A percentile compares a stretch with the other conserved stretches of the same genome.
These are phyloP conservation scores for Datura wrightii DNA, from an alignment of 257 asterid genomes.

Conservation along the genomic window DNA sequence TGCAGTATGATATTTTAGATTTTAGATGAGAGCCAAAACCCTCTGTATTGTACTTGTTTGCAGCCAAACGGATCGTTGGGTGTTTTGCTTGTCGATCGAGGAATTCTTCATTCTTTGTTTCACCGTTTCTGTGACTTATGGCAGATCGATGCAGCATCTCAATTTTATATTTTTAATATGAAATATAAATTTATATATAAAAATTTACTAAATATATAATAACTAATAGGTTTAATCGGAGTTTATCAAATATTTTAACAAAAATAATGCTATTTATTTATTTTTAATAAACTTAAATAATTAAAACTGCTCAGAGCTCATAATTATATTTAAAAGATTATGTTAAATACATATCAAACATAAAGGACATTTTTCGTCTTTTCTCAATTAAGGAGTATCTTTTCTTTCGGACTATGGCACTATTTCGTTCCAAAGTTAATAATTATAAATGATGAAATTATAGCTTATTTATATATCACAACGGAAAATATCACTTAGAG, in stretches of 20 bases:
- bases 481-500: no score
- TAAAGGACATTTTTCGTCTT: not conserved
- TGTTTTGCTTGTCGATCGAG: not conserved
- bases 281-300: no score
- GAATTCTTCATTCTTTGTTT: not conserved
- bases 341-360: not conserved
- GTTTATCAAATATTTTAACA: no score
- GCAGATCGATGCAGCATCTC: no score
- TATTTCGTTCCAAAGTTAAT: not conserved
- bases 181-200: no score
- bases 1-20: not conserved
- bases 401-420: not conserved
- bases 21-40: not conserved
- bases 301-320: no score
- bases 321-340: not conserved
- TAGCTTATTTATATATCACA: no score
- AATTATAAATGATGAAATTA: no score
- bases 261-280: no score
- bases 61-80: conserved; percentile 1
- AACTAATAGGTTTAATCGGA: no score
- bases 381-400: not conserved
- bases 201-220: no score
- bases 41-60: not conserved
- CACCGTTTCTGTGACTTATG: not conserved
- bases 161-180: no score